These are phyloP conservation scores for Talaromyces sp. DNA, from an alignment of 2,329 filamentous ascomycete genomes.

Conservation along the genomic window DNA sequence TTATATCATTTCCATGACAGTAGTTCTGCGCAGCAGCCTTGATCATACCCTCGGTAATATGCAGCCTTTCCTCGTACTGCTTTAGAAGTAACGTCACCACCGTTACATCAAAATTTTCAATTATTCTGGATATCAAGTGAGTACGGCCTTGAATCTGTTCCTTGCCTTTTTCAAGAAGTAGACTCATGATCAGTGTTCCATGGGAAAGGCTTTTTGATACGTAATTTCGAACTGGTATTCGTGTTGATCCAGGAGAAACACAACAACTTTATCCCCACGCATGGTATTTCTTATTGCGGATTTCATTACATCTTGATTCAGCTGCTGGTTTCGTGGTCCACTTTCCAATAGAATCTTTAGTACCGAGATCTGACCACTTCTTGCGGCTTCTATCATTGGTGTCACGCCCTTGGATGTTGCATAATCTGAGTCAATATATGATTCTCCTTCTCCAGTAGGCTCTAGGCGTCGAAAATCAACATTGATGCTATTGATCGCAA, in stretches of 20 bases:
- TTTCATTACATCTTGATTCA: background rate
- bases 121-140: no score
- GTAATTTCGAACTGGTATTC: background rate
- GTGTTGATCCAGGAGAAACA: background rate
- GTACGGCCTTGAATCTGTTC: no score
- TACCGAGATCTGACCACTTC: background rate
- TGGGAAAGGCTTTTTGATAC: background rate
- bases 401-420: background rate
- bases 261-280: background rate
- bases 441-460: background rate
- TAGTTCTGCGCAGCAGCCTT: no score
- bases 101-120: no score
- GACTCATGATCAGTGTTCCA: background rate
- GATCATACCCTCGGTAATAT: no score
- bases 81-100: no score
- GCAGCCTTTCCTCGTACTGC: no score
- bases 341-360: background rate
- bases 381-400: background rate
- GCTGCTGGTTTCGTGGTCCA: background rate
- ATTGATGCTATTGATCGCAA: background rate
- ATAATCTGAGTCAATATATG: background rate
- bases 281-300: background rate
- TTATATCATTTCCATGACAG: no score
- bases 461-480: no score
- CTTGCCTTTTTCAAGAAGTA: background rate